Evolutionary conservation across 2,329 filamentous ascomycete genomes (phyloP).

Genomic region (Onygenales sp.): DNA sequence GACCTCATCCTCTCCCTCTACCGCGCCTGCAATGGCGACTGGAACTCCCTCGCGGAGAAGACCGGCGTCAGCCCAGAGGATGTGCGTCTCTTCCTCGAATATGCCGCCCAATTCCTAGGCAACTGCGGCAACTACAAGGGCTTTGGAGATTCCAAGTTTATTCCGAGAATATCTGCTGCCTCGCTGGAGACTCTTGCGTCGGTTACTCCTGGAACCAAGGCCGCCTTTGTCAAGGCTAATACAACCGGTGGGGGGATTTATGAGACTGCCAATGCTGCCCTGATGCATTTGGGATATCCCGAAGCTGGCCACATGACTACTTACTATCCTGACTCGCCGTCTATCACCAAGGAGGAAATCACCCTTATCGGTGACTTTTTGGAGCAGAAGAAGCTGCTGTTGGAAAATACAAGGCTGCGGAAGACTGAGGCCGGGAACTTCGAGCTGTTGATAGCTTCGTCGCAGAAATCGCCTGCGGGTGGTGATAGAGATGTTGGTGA

Average conservation of each 20-base stretch:
- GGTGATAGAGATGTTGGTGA: conserved; percentile 61
- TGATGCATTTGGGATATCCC: conserved; percentile 68
- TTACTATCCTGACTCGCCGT: conserved; percentile 68
- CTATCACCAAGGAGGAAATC: conserved; percentile 68
- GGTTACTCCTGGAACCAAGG: conserved; percentile 49
- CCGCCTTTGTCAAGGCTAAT: conserved; percentile 57
- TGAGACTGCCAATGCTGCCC: conserved; percentile 50
- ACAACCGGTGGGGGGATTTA: conserved; percentile 56
- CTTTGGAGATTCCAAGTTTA: conserved; percentile 76
- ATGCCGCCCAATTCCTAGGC: conserved; percentile 67
- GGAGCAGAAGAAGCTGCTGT: conserved; percentile 59
- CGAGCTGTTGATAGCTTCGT: conserved; percentile 67
- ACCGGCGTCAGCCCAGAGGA: conserved; percentile 56
- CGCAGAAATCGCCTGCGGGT: conserved; percentile 47
- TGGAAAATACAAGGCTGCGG: conserved; percentile 66
- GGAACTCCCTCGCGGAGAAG: conserved; percentile 56
- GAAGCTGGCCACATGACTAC: conserved; percentile 69
- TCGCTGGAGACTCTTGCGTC: conserved; percentile 56
- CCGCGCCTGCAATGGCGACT: conserved; percentile 58
- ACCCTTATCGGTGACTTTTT: conserved; percentile 62
- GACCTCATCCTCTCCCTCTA: conserved; percentile 70
- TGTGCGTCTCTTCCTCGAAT: conserved; percentile 62
- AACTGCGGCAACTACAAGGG: conserved; percentile 82
- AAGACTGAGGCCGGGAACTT: conserved; percentile 58
- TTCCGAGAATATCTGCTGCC: conserved; percentile 59